A percentile compares a stretch with the other conserved stretches of the same genome.
These are phyloP conservation scores for Sistotremastrum suecicum DNA, from an alignment of 768 basidiomycete species.

Conservation along the genomic window DNA sequence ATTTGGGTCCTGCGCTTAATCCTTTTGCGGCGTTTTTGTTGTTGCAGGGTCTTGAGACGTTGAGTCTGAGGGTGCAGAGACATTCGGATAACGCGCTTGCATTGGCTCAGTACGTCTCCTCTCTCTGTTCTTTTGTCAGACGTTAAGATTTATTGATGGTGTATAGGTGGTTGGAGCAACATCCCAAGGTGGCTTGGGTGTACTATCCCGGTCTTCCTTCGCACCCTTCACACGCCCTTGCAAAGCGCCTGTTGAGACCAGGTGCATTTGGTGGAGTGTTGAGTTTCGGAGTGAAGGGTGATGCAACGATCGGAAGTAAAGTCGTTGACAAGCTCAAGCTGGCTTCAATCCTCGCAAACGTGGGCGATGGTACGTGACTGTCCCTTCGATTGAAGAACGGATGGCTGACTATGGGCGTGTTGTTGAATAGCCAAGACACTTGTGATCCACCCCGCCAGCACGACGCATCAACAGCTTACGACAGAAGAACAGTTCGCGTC, in stretches of 20 bases:
- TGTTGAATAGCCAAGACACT: constrained; percentile 42
- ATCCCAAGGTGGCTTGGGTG: constrained; percentile 62
- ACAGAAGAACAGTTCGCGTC: constrained; percentile 43
- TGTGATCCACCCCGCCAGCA: constrained; percentile 64
- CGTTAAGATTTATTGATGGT: no score
- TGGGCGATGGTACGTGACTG: constrained; percentile 28
- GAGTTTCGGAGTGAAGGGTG: constrained; percentile 63
- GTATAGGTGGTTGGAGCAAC: constrained; percentile 38
- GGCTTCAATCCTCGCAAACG: constrained; percentile 60
- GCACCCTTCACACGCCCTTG: constrained; percentile 48
- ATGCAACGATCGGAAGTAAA: constrained; percentile 30
- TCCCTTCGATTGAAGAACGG: constrained; percentile 11
- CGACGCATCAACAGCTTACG: constrained; percentile 61
- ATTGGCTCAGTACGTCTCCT: constrained; percentile 31
- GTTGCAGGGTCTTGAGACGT: constrained; percentile 68
- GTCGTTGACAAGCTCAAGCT: constrained; percentile 60
- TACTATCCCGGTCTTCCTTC: constrained; percentile 56
- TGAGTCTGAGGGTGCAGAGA: constrained; percentile 54
- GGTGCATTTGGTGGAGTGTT: constrained; percentile 58
- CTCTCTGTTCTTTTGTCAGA: neutral
- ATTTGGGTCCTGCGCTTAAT: constrained; percentile 50
- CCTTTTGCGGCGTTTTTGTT: constrained; percentile 65
- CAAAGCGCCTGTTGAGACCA: constrained; percentile 38
- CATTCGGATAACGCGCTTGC: constrained; percentile 59
- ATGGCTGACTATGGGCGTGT: constrained; percentile 5